phyloP scores from a whole-genome alignment of 345 rosid genomes.

The Adansonia digitata region DNA sequence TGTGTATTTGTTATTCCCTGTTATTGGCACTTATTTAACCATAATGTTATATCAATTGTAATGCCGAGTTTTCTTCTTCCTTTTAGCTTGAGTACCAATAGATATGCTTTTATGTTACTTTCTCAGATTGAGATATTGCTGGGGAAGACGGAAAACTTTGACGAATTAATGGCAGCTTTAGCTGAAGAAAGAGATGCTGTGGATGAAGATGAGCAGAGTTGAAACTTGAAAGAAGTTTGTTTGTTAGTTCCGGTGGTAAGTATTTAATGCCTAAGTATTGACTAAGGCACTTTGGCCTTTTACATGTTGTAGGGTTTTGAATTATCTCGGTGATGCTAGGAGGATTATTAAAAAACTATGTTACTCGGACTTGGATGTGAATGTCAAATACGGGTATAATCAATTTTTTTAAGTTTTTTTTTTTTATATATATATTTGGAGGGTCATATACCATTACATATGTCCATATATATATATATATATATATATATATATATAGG shows the following conservation, averaged over 20 bases:
- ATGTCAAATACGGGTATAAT: too few relatives aligned
- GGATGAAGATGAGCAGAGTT: slow-evolving; percentile 47
- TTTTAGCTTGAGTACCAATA: background rate
- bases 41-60: background rate
- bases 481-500: too few relatives aligned
- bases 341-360: background rate
- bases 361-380: too few relatives aligned
- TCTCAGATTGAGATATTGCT: slow-evolving; percentile 70
- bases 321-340: background rate
- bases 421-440: too few relatives aligned
- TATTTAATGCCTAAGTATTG: slow-evolving; percentile 5
- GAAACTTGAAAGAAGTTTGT: slow-evolving; percentile 8
- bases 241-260: slow-evolving; percentile 6
- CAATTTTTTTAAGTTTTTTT: too few relatives aligned
- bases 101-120: background rate
- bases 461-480: too few relatives aligned
- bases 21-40: background rate
- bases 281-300: slow-evolving; percentile 5
- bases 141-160: slow-evolving; percentile 76
- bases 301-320: slow-evolving; percentile 11
- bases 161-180: slow-evolving; percentile 79
- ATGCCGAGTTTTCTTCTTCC: background rate
- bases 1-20: background rate
- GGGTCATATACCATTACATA: too few relatives aligned
- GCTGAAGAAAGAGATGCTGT: slow-evolving; percentile 53